These are phyloP conservation scores for Cenchrus americanus DNA, from an alignment of 176 grass and related monocot genomes.

Conservation along the genomic window DNA sequence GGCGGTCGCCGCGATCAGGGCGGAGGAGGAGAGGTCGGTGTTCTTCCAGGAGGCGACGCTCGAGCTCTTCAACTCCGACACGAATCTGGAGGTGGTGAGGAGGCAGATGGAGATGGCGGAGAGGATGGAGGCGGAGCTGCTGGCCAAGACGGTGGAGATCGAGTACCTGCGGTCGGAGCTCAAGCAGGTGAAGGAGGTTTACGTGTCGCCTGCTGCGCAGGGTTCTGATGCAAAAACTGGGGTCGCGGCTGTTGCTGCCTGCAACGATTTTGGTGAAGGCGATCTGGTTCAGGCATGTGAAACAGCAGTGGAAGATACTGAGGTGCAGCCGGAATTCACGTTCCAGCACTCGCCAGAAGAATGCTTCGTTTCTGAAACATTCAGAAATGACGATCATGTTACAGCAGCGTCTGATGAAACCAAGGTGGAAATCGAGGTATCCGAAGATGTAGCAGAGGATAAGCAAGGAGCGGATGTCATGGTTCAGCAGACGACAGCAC, in stretches of 20 bases:
- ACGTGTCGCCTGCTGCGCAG: neutral
- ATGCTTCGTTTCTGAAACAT: conserved; percentile 18
- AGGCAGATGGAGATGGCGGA: conserved; percentile 31
- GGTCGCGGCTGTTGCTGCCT: neutral
- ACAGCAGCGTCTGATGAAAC: neutral
- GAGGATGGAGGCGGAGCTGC: conserved; percentile 41
- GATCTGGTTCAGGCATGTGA: neutral
- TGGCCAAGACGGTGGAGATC: conserved; percentile 48
- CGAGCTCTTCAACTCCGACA: conserved; percentile 19
- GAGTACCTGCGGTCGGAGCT: conserved; percentile 46
- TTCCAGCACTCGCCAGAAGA: conserved; percentile 1
- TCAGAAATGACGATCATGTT: neutral
- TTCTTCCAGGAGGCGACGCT: conserved; percentile 48
- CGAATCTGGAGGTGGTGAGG: conserved; percentile 25
- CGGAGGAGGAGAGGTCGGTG: conserved; percentile 55
- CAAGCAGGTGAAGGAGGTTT: conserved; percentile 31
- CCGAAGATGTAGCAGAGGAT: neutral
- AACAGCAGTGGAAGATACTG: neutral
- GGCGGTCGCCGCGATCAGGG: conserved; percentile 35
- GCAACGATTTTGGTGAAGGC: neutral
- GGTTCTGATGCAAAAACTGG: neutral
- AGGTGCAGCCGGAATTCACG: neutral
- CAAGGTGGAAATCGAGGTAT: neutral
- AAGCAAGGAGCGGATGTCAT: neutral
- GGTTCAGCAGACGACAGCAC: neutral